A percentile compares a stretch with the other conserved stretches of the same genome.
phyloP scores from a whole-genome alignment of 257 asterid species.

The Anisodus tanguticus region DNA sequence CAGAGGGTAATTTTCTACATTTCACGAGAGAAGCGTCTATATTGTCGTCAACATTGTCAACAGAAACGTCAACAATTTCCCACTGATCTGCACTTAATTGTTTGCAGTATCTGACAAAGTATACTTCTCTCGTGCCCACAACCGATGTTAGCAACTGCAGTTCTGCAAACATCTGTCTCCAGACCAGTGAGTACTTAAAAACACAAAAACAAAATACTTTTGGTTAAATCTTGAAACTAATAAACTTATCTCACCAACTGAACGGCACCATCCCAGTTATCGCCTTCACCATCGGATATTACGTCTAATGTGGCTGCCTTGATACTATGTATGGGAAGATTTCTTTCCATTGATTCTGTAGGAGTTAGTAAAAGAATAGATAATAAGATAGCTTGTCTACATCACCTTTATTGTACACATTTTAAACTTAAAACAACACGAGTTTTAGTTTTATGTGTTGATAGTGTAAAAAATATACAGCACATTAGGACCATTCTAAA shows the following conservation, averaged over 20 bases:
- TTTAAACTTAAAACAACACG: too few relatives aligned
- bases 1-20: constrained; percentile 80
- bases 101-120: constrained; percentile 69
- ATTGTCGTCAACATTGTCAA: constrained; percentile 61
- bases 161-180: constrained; percentile 74
- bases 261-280: constrained; percentile 60
- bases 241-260: constrained; percentile 57
- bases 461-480: too few relatives aligned
- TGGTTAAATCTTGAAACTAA: not conserved
- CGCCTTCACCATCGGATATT: constrained; percentile 68
- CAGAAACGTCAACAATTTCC: constrained; percentile 86
- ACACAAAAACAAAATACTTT: not conserved
- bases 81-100: constrained; percentile 61
- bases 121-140: constrained; percentile 73
- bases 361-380: not conserved
- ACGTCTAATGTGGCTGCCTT: constrained; percentile 65
- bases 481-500: too few relatives aligned
- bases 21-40: constrained; percentile 56
- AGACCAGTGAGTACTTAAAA: constrained; percentile 7
- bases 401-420: too few relatives aligned
- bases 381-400: too few relatives aligned
- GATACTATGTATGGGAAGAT: constrained; percentile 73
- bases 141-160: constrained; percentile 83
- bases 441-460: too few relatives aligned
- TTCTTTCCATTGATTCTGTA: constrained; percentile 81